Evolutionary conservation across 73 alveolate species (phyloP), one percentile per base, ranked within the genome.

Genomic region (Durusdinium trenchii): DNA sequence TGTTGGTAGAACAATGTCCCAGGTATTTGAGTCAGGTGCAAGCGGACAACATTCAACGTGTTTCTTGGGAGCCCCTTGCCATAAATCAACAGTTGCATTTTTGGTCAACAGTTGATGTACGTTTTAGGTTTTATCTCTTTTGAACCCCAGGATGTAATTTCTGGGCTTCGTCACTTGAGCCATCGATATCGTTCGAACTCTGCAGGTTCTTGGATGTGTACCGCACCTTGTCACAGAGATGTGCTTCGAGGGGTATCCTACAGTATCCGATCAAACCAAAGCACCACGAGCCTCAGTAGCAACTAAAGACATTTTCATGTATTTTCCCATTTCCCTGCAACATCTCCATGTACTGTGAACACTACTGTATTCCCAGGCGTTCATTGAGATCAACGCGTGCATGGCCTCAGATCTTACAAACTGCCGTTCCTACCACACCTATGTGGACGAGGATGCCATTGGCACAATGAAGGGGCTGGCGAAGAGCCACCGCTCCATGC

Each of bases 191-290:
- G 52, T 51, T n/a, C 69, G 23, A n/a, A 28, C 84, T 3, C 30
- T 50, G 9, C 26, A 82, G 93, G 93, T 82, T 82, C 36, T 42
- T 82, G 40, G 50, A 48, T 9, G 16, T 50, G 9, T 82, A 82
- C 73, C 61, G 32, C 2, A n/a, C 10, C 16, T 16, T 50, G 46
- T 69, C 73, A 1, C 35, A 32, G 38, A 1, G 23, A 32, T 40
- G 46, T 35, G 51, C 73, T 10, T 3, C 23, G 5, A 46, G 18
- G 2, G 90, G 93, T 1, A 36, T 82, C 28, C 23, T 82, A 73
- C 26, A n/a, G 50, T 82, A 35, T 20, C 93, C 93, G 0, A 1
- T 82, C 36, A 82, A 82, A 16, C 93, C 93, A 35, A 82, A 82
- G 23, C 73, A 48, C 16, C 93, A 82, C n/a, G 93, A 12, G 32